Conservation (phyloP, 2,329 filamentous ascomycete genomes). For the Pseudogymnoascus sp. region DNA sequence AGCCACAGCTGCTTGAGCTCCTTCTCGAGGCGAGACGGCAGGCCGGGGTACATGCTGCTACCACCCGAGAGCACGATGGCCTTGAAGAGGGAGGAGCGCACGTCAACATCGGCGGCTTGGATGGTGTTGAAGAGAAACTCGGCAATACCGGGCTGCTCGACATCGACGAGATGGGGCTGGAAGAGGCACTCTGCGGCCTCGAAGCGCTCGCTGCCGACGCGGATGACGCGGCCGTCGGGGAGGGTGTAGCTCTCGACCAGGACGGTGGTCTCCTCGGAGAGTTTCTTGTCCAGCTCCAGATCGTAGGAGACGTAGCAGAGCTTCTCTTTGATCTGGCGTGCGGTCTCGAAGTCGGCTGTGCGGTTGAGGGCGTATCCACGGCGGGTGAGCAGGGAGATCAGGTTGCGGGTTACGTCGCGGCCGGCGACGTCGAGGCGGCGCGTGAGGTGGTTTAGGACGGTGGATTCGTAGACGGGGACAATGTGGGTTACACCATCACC, state of each 20-base stretch:
- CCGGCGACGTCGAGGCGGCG: constrained; percentile 90
- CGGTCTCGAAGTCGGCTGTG: constrained; percentile 97
- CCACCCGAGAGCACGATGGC: constrained; percentile 94
- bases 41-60: constrained; percentile 96
- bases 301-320: constrained; percentile 99
- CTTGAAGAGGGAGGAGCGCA: constrained; percentile 89
- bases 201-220: constrained; percentile 93
- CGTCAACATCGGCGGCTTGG: constrained; percentile 89
- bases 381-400: constrained; percentile 88
- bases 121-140: constrained; percentile 99
- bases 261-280: constrained; percentile 95
- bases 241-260: constrained; percentile 96
- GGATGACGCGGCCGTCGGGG: constrained; percentile 90
- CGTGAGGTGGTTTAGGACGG: constrained; percentile 94
- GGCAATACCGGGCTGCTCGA: constrained; percentile 91
- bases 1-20: constrained; percentile 98
- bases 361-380: constrained; percentile 95
- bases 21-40: constrained; percentile 92
- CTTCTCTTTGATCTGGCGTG: constrained; percentile 99
- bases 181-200: constrained; percentile 97
- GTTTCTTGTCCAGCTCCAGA: constrained; percentile 86
- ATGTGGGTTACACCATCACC: constrained; percentile 98
- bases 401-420: constrained; percentile 94
- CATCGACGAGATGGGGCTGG: constrained; percentile 95
- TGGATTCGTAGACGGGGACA: constrained; percentile 96